Evolutionary conservation across 768 basidiomycete species (phyloP), one percentile per base, ranked within the genome.

Genomic region (Boletus sensibilis): DNA sequence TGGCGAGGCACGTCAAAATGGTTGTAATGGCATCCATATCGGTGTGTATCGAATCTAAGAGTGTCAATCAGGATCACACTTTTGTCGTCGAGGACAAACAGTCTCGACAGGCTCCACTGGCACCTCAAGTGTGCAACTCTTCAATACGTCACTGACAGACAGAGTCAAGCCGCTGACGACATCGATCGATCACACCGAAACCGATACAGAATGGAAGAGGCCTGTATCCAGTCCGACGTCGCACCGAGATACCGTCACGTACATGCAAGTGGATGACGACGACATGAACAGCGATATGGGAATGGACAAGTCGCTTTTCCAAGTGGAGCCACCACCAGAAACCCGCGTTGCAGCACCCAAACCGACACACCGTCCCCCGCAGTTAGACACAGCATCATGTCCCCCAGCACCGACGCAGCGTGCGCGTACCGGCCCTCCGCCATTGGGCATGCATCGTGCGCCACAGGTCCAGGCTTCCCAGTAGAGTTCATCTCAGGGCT

Each of bases 371-470:
- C 50, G 37, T 20, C 56, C 49, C 20, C 29, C 53, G 1, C 57
- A 37, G 20, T 12, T 55, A 14, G 42, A 14, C 16, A 16, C 20
- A 3, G 31, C 5, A 5, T 41, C 51, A 40, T 48, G 34, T 16
- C 55, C 50, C 9, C 31, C 45, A 0, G 48, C 38, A 18, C 39
- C 55, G 18, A 57, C 52, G 1, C 62, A 64, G 42, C 62, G 58
- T 12, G 2, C 53, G 1, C 59, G 58, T 18, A 33, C 48, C 1
- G 66, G 56, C 9, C 71, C 65, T 27, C 70, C 70, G 4, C 65
- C 53, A 2, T 50, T 72, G 8, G 70, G 70, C 11, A 71, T 71
- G 71, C 71, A 71, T n/a, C 65, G 71, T 13, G 52, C 51, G 0
- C 39, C 65, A 14, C 60, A 61, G 21, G 40, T 56, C 18, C 59